These are phyloP conservation scores for Yamadazyma taylorii DNA, from an alignment of 1,139 yeast genomes.

Conservation along the genomic window DNA sequence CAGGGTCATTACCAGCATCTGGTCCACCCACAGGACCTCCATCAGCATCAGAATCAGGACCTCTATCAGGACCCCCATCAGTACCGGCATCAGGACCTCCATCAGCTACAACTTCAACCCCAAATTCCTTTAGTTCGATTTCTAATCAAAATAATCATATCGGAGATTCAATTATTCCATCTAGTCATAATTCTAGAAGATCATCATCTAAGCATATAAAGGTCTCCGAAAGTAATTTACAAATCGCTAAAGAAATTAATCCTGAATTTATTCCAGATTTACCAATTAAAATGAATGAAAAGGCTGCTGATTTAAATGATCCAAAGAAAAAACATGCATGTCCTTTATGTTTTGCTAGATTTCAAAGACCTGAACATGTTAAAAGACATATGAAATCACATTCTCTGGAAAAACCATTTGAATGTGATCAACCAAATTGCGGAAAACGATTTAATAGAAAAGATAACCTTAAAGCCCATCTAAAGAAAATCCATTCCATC, in stretches of 20 bases:
- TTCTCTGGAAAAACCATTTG: conserved; percentile 82
- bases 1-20: conserved; percentile 2
- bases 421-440: conserved; percentile 72
- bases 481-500: conserved; percentile 56
- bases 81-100: conserved; percentile 1
- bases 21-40: conserved; percentile 1
- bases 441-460: conserved; percentile 74
- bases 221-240: conserved; percentile 9
- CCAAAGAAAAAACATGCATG: conserved; percentile 73
- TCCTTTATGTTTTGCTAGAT: conserved; percentile 70
- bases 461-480: conserved; percentile 68
- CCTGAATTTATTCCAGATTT: conserved; percentile 20
- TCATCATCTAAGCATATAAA: not conserved
- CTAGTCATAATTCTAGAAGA: conserved; percentile 3
- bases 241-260: conserved; percentile 15
- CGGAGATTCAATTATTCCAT: conserved; percentile 2
- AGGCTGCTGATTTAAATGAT: conserved; percentile 35
- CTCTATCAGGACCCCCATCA: not conserved
- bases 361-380: conserved; percentile 91
- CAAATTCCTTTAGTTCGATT: conserved; percentile 1
- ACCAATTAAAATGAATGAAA: conserved; percentile 26
- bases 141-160: not conserved
- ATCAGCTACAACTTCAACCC: conserved; percentile 5
- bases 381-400: conserved; percentile 88
- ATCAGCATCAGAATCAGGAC: conserved; percentile 3